Percentiles rank a stretch among this genome's conserved stretches.
These are phyloP conservation scores for Tylopilus plumbeoviolaceoides DNA, from an alignment of 768 basidiomycete genomes.

Conservation along the genomic window DNA sequence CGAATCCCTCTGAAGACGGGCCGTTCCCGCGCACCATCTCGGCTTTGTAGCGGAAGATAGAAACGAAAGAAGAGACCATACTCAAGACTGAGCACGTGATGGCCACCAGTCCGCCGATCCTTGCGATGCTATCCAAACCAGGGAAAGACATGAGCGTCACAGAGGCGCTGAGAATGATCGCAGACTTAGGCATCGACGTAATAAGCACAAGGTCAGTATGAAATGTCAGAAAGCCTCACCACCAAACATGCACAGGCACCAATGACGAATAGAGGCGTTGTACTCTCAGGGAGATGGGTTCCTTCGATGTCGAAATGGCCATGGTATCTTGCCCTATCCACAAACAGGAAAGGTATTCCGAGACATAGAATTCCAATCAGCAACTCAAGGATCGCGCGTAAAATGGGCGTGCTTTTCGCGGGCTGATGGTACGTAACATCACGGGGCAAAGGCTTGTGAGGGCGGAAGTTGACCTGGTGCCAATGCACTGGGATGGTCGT, in stretches of 20 bases:
- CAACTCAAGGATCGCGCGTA: constrained; percentile 53
- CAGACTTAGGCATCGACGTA: constrained; percentile 47
- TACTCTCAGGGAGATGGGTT: constrained; percentile 41
- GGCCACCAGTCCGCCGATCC: constrained; percentile 63
- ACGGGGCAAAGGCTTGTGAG: constrained; percentile 59
- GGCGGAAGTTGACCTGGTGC: constrained; percentile 68
- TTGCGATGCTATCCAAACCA: constrained; percentile 59
- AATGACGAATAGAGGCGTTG: constrained; percentile 57
- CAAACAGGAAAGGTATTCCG: constrained; percentile 76
- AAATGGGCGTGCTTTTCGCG: constrained; percentile 35
- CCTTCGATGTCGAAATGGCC: constrained; percentile 56
- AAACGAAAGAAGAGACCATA: constrained; percentile 64
- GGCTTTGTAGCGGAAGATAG: constrained; percentile 65
- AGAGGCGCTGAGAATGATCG: constrained; percentile 74
- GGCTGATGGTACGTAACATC: constrained; percentile 38
- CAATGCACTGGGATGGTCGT: constrained; percentile 45
- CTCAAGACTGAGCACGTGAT: constrained; percentile 66
- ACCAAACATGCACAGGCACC: constrained; percentile 64
- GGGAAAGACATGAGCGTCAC: constrained; percentile 80
- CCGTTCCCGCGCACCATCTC: constrained; percentile 53
- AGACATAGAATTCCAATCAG: constrained; percentile 63
- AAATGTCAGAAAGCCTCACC: constrained; percentile 37
- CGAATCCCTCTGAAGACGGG: constrained; percentile 50
- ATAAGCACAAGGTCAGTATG: constrained; percentile 1
- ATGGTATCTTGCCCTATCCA: constrained; percentile 44